Base-by-base conservation (phyloP, 148 eudicot genomes). In the Vaccinium vitisidaea region DNA sequence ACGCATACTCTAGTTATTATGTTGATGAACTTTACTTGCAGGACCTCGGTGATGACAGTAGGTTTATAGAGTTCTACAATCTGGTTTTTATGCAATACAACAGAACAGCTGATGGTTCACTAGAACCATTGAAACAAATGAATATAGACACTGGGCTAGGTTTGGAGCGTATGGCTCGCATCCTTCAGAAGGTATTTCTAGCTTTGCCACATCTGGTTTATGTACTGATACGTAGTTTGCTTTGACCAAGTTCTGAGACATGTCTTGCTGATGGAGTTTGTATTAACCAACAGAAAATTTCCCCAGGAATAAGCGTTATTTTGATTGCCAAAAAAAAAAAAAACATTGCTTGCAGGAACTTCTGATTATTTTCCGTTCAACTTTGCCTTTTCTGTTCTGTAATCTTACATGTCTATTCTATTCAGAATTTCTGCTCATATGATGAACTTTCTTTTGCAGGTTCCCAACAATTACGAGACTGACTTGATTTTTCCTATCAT, bases 71-170 rank as follows among this genome's bases (percentile, higher is more conserved):
- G 89, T 97, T 97, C 91, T 97, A 95, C 94, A 97, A 97, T 88
- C 93, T 97, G 84, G 99, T 97, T 77, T 97, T 97, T 87, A 97
- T 97, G 99, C 93, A 97, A 89, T 97, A 92, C 89, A 97, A 97
- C 79, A 94, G 67, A 85, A 90, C 84, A 84, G 99, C 93, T 80
- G 94, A 94, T 86, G 99, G 99, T 58, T 92, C 96, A 43, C 96
- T 97, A 78, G 98, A 94, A 85, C 98, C 98, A 52, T 87, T 97
- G 53, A 97, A 93, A 83, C 98, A 95, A 87, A 90, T 90, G 92
- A 95, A 97, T 89, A 97, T 97, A 59, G 99, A 97, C 89, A 97
- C 99, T 78, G 99, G 99, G 81, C 92, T 97, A 61, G 99, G 99
- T 58, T 90, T 97, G 87, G 99, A 97, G 91, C 92, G 98, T 50